Conservation (phyloP, 1,139 yeast genomes). For the Candida dubliniensis region DNA sequence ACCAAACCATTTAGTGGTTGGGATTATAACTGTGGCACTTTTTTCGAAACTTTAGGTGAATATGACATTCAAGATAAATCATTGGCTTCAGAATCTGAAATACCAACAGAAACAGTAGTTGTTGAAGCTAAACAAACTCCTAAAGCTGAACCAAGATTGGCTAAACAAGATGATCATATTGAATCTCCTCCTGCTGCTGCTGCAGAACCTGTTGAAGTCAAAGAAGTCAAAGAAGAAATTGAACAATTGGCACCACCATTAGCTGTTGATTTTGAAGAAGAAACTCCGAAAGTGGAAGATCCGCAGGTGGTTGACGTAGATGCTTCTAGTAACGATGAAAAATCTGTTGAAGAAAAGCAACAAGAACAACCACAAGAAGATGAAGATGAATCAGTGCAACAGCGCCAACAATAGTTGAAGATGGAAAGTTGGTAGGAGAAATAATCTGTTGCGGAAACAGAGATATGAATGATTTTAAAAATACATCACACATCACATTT, state of each 20-base stretch:
- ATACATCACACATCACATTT: no score
- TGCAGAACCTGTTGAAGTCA: slow-evolving; percentile 10
- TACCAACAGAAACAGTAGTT: slow-evolving; percentile 14
- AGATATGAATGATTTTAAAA: no score
- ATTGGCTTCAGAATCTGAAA: slow-evolving; percentile 16
- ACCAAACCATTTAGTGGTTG: slow-evolving; percentile 63
- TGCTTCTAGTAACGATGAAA: slow-evolving; percentile 2
- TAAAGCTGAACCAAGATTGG: slow-evolving; percentile 12
- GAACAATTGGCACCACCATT: slow-evolving; percentile 27
- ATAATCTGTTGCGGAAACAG: no score
- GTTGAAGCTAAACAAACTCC: slow-evolving; percentile 18
- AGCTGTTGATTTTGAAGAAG: slow-evolving; percentile 18
- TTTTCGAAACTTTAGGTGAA: slow-evolving; percentile 34
- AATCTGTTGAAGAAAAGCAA: slow-evolving; percentile 4
- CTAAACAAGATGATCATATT: slow-evolving; percentile 10
- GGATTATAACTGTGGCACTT: slow-evolving; percentile 83
- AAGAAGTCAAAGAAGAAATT: slow-evolving; percentile 8
- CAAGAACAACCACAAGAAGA: not conserved
- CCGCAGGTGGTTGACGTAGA: slow-evolving; percentile 1
- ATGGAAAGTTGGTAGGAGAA: not conserved
- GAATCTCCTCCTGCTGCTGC: slow-evolving; percentile 13
- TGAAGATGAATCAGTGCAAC: not conserved
- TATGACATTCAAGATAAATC: slow-evolving; percentile 20
- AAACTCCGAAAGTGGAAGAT: slow-evolving; percentile 14
- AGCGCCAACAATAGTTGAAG: not conserved